A percentile compares a stretch with the other conserved stretches of the same genome.
Evolutionary conservation across 495 filamentous ascomycete species (phyloP).

Genomic region (Extremus antarcticus): DNA sequence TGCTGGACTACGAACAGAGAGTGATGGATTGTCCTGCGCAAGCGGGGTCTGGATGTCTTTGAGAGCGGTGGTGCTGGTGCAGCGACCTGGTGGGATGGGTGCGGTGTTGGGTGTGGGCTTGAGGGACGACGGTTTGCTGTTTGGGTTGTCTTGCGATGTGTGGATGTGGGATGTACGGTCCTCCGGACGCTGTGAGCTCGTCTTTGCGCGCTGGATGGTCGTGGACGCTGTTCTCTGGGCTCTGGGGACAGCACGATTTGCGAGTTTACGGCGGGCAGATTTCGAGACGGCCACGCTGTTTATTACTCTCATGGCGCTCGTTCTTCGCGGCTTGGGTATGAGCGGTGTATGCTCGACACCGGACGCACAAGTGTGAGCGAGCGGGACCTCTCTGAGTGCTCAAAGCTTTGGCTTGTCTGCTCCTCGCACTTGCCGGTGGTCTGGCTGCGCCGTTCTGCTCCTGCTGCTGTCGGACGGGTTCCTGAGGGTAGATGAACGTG

Average conservation of each 20-base stretch:
- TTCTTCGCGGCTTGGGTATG: neutral
- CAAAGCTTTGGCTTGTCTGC: slow-evolving; percentile 92
- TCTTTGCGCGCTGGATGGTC: neutral
- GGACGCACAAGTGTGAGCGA: slow-evolving; percentile 22
- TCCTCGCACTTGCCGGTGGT: slow-evolving; percentile 7
- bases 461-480: neutral
- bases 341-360: neutral
- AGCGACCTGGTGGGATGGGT: neutral
- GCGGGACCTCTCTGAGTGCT: slow-evolving; percentile 92
- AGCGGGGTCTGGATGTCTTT: slow-evolving; percentile 31
- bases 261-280: slow-evolving; percentile 3
- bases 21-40: slow-evolving; percentile 23
- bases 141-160: neutral
- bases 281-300: neutral
- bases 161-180: neutral
- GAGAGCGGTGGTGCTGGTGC: neutral
- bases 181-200: neutral
- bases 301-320: neutral
- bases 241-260: slow-evolving; percentile 4
- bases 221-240: neutral
- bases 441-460: neutral
- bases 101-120: neutral
- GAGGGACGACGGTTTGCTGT: neutral
- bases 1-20: slow-evolving; percentile 15
- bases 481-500: neutral